These are phyloP conservation scores for Luffa aegyptiaca DNA, from an alignment of 306 rosid genomes.

Conservation along the genomic window DNA sequence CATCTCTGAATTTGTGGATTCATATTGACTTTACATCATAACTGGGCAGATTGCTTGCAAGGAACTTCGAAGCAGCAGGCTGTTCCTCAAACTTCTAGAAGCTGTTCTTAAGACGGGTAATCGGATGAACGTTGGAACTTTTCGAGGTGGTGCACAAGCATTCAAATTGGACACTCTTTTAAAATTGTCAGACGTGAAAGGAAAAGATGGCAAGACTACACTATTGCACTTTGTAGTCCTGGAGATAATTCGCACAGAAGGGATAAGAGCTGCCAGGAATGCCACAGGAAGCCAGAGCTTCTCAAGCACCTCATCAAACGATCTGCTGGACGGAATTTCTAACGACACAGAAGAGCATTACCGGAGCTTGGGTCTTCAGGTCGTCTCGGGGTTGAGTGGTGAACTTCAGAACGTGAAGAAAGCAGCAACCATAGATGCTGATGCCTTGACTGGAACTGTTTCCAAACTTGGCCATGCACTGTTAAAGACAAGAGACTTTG, in stretches of 20 bases:
- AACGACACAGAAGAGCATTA: conserved; percentile 52
- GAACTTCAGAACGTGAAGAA: conserved; percentile 78
- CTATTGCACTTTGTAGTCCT: conserved; percentile 85
- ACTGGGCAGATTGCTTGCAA: conserved; percentile 65
- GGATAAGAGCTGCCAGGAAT: conserved; percentile 56
- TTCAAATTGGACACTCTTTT: conserved; percentile 88
- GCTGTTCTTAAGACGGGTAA: conserved; percentile 98
- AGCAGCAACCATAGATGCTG: conserved; percentile 78
- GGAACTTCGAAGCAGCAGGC: conserved; percentile 67
- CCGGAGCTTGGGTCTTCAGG: conserved; percentile 58
- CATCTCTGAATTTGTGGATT: conserved; percentile 15
- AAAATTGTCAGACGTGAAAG: conserved; percentile 87
- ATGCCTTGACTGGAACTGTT: conserved; percentile 62
- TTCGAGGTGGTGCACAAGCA: conserved; percentile 93
- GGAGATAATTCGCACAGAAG: conserved; percentile 89
- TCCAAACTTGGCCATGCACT: conserved; percentile 57
- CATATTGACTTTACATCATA: conserved; percentile 11
- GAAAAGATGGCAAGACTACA: conserved; percentile 87
- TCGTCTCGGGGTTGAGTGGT: conserved; percentile 51
- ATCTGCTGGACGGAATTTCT: conserved; percentile 33
- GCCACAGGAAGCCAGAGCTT: conserved; percentile 48
- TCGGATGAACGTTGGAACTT: conserved; percentile 95
- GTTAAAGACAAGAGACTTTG: conserved; percentile 44
- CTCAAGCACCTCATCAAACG: conserved; percentile 57
- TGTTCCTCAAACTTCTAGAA: conserved; percentile 95